phyloP scores from a whole-genome alignment of 495 filamentous ascomycete species.

The Penicillium canescens region DNA sequence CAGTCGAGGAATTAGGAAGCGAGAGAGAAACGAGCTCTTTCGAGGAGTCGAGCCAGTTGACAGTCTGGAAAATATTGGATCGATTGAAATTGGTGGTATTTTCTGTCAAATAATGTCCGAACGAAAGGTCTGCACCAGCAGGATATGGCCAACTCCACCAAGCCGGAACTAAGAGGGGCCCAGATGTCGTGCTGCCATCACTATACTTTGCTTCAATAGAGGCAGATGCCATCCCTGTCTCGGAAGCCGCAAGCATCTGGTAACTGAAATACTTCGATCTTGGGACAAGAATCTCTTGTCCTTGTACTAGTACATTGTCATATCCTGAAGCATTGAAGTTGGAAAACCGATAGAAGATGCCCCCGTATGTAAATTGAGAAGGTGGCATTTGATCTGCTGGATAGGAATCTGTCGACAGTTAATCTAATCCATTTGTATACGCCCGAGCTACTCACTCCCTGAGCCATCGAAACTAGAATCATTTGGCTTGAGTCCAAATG shows the following conservation, averaged over 20 bases:
- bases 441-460: conserved; percentile 17
- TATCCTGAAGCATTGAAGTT: conserved; percentile 40
- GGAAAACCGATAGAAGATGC: conserved; percentile 47
- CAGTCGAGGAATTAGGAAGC: conserved; percentile 30
- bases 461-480: conserved; percentile 43
- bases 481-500: conserved; percentile 40
- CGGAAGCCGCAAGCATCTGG: conserved; percentile 48
- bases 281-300: conserved; percentile 42
- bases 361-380: conserved; percentile 39
- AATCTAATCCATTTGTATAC: not conserved
- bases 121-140: conserved; percentile 50
- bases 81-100: conserved; percentile 48
- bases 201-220: conserved; percentile 48
- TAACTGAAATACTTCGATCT: conserved; percentile 40
- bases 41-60: conserved; percentile 45
- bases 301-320: conserved; percentile 46
- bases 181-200: conserved; percentile 39
- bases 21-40: conserved; percentile 44
- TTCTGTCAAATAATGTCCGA: conserved; percentile 47
- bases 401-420: conserved; percentile 35
- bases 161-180: conserved; percentile 44
- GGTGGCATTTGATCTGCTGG: conserved; percentile 41
- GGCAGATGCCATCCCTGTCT: conserved; percentile 42
- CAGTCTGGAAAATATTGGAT: conserved; percentile 53
- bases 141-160: conserved; percentile 51